Conservation (phyloP, 306 rosid genomes). For the Psophocarpus tetragonolobus region DNA sequence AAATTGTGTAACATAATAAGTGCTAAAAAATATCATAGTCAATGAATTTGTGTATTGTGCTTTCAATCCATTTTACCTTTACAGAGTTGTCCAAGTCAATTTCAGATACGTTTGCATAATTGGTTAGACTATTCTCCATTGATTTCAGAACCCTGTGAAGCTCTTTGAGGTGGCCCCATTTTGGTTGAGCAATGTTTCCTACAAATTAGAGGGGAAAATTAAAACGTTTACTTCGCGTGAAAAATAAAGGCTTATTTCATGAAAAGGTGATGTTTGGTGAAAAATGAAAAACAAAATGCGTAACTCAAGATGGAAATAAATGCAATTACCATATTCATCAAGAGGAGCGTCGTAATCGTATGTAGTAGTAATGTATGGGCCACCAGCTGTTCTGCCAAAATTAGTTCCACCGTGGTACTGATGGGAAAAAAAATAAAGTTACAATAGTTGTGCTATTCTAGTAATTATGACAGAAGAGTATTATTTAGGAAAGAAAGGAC, state of each 20-base stretch:
- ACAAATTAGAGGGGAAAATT: not conserved
- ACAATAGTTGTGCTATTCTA: too few species aligned
- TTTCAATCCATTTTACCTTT: constrained; percentile 25
- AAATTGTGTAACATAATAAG: not conserved
- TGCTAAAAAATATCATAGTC: not conserved
- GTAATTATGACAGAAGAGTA: too few species aligned
- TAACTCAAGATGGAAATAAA: not conserved
- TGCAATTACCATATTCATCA: constrained; percentile 50
- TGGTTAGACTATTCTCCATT: constrained; percentile 43
- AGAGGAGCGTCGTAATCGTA: constrained; percentile 71
- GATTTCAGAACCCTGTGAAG: constrained; percentile 52
- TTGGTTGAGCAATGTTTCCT: constrained; percentile 57
- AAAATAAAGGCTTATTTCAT: too few species aligned
- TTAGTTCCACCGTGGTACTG: constrained; percentile 74
- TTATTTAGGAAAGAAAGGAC: too few species aligned
- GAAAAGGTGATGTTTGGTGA: not conserved
- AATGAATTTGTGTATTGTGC: not conserved
- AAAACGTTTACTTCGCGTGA: not conserved
- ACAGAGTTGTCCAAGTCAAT: constrained; percentile 41
- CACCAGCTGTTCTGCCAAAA: constrained; percentile 60
- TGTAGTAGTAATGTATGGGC: constrained; percentile 58
- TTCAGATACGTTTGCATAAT: constrained; percentile 34
- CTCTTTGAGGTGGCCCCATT: constrained; percentile 60
- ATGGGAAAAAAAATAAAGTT: too few species aligned
- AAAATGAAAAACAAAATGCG: not conserved